phyloP scores from a whole-genome alignment of 1,284 basidiomycete genomes.

The Xerocomus nothofagi region DNA sequence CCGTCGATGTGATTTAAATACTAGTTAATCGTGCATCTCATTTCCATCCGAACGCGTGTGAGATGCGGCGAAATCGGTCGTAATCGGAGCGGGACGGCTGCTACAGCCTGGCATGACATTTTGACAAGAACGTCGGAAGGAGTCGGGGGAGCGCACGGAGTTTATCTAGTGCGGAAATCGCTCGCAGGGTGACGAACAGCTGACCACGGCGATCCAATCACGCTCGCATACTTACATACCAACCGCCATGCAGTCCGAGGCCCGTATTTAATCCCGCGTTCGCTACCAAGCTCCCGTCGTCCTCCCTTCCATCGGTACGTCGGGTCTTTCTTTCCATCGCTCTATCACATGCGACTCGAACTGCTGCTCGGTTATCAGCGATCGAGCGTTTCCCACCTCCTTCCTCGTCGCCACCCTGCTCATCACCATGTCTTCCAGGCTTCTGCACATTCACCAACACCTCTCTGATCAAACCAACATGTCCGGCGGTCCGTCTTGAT shows the following conservation, averaged over 20 bases:
- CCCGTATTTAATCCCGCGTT: slow-evolving; percentile 7
- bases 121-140: not conserved
- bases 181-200: no score
- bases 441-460: slow-evolving; percentile 51
- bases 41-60: no score
- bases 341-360: slow-evolving; percentile 29
- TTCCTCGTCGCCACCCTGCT: not conserved
- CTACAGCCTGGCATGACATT: no score
- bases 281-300: not conserved
- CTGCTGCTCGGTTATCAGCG: not conserved
- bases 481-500: slow-evolving; percentile 49
- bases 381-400: not conserved
- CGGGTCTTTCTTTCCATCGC: no score
- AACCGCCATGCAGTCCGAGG: no score
- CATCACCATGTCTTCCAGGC: slow-evolving; percentile 49
- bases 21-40: slow-evolving; percentile 20
- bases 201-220: no score
- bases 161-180: not conserved
- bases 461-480: slow-evolving; percentile 39
- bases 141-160: not conserved
- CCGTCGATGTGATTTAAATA: slow-evolving; percentile 19
- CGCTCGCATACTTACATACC: no score
- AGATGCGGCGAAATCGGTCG: not conserved
- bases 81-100: not conserved
- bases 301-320: slow-evolving; percentile 10